Evolutionary conservation across 75 land plant genomes (phyloP), one percentile per base, ranked within the genome.

Genomic region (Pinus taeda): DNA sequence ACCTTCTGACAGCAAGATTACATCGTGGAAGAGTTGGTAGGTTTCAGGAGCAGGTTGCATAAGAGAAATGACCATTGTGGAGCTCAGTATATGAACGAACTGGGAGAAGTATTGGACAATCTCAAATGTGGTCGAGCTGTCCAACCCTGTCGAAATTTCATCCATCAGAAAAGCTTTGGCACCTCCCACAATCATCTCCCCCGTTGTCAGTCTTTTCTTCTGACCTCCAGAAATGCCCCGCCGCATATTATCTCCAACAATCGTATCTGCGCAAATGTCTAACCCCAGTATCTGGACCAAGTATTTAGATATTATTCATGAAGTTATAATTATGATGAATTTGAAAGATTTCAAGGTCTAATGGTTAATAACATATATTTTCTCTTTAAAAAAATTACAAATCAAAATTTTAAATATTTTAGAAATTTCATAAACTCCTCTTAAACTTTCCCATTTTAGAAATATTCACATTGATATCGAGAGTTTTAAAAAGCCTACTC

Each of bases 31-130:
- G 72, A 93, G 86, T 21, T 89, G 83, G 74, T 75, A 91, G 2
- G 94, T 91, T 76, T 93, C 96, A 12, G 96, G 96, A 15, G 94
- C 88, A 33, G 96, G 96, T 33, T 91, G 96, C 33, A 93, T 83
- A 14, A 93, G 87, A 7, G 96, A 80, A 11, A 93, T 85, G 12
- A 93, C 33, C 71, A 86, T 80, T 14, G 94, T 93, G 3, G 74
- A 74, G 0, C 84, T 84, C 66, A 86, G 45, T 18, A 89, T 82
- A 62, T 87, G 93, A n/a, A 82, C 84, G 37, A 71, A 65, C 59
- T 93, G 85, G 29, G 81, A 60, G 17, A 93, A 74, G 21, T 76
- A 87, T 57, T 87, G 85, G 37, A 93, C 86, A 57, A 93, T 91
- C 76, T 90, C 86, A 45, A 59, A 93, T 1, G 96, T 93, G 21